These are phyloP conservation scores for Pythium myriotylum DNA, from an alignment of 352 stramenopile species.

Conservation along the genomic window DNA sequence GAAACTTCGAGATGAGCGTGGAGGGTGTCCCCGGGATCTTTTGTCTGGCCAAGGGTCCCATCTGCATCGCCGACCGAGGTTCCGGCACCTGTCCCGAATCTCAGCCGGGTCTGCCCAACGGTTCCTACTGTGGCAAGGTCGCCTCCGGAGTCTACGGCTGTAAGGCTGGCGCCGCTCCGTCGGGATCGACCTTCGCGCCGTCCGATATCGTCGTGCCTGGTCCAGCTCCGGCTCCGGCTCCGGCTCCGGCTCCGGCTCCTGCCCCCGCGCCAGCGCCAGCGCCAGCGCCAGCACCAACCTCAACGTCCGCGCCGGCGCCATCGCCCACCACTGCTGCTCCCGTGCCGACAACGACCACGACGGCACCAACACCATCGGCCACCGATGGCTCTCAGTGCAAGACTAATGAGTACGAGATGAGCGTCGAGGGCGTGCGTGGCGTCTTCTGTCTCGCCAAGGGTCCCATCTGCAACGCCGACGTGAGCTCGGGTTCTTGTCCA, in stretches of 20 bases:
- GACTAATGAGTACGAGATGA: constrained; percentile 1
- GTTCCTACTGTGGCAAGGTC: constrained; percentile 20
- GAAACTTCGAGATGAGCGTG: neutral
- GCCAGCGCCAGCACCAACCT: neutral
- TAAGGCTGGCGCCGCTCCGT: constrained; percentile 2
- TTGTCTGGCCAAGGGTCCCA: constrained; percentile 1
- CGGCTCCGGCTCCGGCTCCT: neutral
- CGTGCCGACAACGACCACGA: neutral
- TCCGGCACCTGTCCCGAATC: constrained; percentile 11
- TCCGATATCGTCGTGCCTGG: neutral
- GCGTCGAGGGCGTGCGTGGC: constrained; percentile 13
- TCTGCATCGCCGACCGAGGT: constrained; percentile 1
- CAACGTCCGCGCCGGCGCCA: neutral
- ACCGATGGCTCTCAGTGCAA: neutral
- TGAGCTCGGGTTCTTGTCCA: constrained; percentile 6
- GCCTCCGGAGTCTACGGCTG: constrained; percentile 20
- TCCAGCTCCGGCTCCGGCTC: neutral
- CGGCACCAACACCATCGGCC: neutral
- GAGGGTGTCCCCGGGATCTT: constrained; percentile 18
- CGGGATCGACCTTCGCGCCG: neutral
- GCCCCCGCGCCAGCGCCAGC: neutral
- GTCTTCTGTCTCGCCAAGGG: constrained; percentile 18
- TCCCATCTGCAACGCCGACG: neutral
- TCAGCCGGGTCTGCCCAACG: constrained; percentile 5
- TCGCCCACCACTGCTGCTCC: neutral